These are phyloP conservation scores for Xanthoconium stramineum DNA, from an alignment of 768 basidiomycete genomes.

Conservation along the genomic window DNA sequence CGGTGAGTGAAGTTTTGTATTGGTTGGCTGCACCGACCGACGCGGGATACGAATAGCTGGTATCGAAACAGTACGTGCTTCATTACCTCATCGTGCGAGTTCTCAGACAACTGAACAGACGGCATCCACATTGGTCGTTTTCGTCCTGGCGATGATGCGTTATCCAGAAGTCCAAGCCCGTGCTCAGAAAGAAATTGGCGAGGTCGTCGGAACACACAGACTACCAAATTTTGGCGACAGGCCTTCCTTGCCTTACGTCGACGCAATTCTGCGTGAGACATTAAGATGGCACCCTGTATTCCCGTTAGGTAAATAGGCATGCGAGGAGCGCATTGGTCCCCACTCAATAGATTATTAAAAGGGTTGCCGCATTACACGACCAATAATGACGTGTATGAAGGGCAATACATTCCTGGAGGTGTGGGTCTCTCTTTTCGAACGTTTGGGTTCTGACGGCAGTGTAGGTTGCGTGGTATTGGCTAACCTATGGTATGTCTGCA, in stretches of 20 bases:
- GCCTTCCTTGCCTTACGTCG: slow-evolving; percentile 28
- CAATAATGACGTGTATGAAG: slow-evolving; percentile 26
- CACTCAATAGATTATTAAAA: slow-evolving; percentile 4
- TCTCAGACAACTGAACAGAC: slow-evolving; percentile 21
- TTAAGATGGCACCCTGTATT: slow-evolving; percentile 34
- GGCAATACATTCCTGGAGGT: slow-evolving; percentile 28
- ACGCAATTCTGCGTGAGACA: slow-evolving; percentile 35
- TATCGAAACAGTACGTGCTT: slow-evolving; percentile 27
- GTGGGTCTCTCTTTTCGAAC: background rate
- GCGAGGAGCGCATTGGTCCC: background rate
- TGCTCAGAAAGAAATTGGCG: slow-evolving; percentile 34
- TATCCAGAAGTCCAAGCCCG: slow-evolving; percentile 34
- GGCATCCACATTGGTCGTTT: slow-evolving; percentile 30
- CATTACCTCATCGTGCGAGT: background rate
- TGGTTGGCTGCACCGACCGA: slow-evolving; percentile 4
- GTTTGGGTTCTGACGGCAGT: slow-evolving; percentile 11
- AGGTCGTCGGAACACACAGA: slow-evolving; percentile 26
- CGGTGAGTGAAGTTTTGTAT: slow-evolving; percentile 13
- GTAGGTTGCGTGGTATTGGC: slow-evolving; percentile 30
- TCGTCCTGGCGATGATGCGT: slow-evolving; percentile 34
- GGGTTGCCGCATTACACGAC: slow-evolving; percentile 29
- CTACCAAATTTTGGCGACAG: slow-evolving; percentile 29
- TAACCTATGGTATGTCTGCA: slow-evolving; percentile 25
- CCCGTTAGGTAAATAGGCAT: slow-evolving; percentile 23
- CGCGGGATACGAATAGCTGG: slow-evolving; percentile 16